A percentile compares a stretch with the other conserved stretches of the same genome.
phyloP scores from a whole-genome alignment of 2,329 filamentous ascomycete genomes.

The Neonectria magnoliae region DNA sequence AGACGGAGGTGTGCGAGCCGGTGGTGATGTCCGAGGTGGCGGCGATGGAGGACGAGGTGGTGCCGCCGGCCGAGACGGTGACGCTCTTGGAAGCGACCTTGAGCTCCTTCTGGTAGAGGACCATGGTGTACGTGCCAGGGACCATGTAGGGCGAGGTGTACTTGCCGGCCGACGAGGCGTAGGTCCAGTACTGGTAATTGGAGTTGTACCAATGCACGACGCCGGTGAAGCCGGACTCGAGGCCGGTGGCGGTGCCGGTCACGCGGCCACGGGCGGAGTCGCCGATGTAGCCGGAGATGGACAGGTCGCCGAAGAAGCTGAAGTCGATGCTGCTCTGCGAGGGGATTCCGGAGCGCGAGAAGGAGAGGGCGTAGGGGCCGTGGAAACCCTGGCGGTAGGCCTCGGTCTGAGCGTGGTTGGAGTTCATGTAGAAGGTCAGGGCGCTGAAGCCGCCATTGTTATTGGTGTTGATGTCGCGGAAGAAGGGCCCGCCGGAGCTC shows the following conservation, averaged over 20 bases:
- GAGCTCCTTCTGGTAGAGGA: slow-evolving; percentile 69
- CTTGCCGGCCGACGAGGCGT: slow-evolving; percentile 61
- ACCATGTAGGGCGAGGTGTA: slow-evolving; percentile 75
- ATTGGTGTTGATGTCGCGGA: slow-evolving; percentile 73
- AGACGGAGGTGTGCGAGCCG: slow-evolving; percentile 63
- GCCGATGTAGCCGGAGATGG: slow-evolving; percentile 67
- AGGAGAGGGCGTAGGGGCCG: slow-evolving; percentile 71
- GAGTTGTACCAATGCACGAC: slow-evolving; percentile 75
- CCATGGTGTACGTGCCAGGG: slow-evolving; percentile 74
- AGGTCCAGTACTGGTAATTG: slow-evolving; percentile 72
- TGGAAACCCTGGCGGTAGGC: slow-evolving; percentile 69
- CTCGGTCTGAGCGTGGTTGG: slow-evolving; percentile 71
- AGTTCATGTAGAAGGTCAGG: slow-evolving; percentile 77
- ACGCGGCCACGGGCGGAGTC: slow-evolving; percentile 67
- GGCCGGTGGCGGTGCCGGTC: slow-evolving; percentile 68
- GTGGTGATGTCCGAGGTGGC: slow-evolving; percentile 56
- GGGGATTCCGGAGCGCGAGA: slow-evolving; percentile 67
- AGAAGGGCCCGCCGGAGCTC: slow-evolving; percentile 73
- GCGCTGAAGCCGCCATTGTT: slow-evolving; percentile 66
- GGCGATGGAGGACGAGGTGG: slow-evolving; percentile 61
- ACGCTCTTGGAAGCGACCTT: slow-evolving; percentile 61
- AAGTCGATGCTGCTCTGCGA: slow-evolving; percentile 59
- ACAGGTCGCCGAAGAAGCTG: slow-evolving; percentile 68
- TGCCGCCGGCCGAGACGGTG: slow-evolving; percentile 59
- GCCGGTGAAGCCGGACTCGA: slow-evolving; percentile 59